These are phyloP conservation scores for Hemileia vastatrix DNA, from an alignment of 1,284 basidiomycete species.

Conservation along the genomic window DNA sequence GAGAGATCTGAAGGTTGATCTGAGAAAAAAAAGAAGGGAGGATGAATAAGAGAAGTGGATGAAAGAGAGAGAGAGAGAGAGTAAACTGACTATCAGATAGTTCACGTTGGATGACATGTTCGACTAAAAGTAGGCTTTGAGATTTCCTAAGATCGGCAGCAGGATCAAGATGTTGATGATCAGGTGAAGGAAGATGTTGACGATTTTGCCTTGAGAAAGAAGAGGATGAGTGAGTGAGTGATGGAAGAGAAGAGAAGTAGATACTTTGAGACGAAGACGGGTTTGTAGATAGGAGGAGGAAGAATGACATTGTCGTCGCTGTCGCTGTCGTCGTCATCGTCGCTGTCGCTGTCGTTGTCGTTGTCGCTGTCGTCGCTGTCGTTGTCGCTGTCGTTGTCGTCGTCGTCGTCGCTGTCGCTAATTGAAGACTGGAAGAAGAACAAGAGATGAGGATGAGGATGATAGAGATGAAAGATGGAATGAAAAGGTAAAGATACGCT, in stretches of 20 bases:
- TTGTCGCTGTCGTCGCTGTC: too few relatives aligned
- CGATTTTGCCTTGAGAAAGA: conserved; percentile 1
- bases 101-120: not conserved
- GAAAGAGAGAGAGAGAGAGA: not conserved
- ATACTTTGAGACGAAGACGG: conserved; percentile 85
- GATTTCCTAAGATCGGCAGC: not conserved
- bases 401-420: too few relatives aligned
- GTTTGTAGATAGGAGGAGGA: conserved; percentile 63
- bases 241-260: conserved; percentile 1
- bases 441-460: too few relatives aligned
- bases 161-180: conserved; percentile 14
- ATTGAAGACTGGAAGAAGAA: too few relatives aligned
- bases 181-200: not conserved
- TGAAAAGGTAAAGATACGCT: too few relatives aligned
- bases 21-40: conserved; percentile 41
- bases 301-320: too few relatives aligned
- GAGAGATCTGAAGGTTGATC: conserved; percentile 76
- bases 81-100: not conserved
- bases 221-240: not conserved
- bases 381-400: too few relatives aligned
- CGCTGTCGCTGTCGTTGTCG: too few relatives aligned
- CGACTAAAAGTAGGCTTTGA: not conserved
- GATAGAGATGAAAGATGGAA: too few relatives aligned
- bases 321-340: too few relatives aligned
- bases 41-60: not conserved